Base-by-base conservation (phyloP, 352 stramenopile genomes). In the Phytopythium litorale region DNA sequence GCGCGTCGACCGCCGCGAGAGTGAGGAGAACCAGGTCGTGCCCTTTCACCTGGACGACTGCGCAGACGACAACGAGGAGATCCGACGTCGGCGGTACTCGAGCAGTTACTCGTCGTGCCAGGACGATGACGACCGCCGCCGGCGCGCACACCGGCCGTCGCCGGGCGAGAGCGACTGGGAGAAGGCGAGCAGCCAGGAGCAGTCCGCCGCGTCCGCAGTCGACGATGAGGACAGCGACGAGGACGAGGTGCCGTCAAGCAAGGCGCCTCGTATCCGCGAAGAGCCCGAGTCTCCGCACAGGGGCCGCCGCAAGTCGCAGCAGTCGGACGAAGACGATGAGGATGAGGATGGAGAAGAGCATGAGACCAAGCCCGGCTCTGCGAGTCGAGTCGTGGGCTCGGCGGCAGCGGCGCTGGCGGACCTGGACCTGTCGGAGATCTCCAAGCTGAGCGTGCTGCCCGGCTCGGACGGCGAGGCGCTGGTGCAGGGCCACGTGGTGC, bases 361-460 rank as follows among this genome's bases (percentile, higher is more conserved):
- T 11, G 63, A 53, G 33, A 65, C 48, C n/a, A 70, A 62, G 52
- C 68, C 21, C 42, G 28, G 28, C 28, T 7, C 28, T 32, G 28
- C 28, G 3, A 32, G 28, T 32, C 28, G 28, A 32, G 28, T 59
- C 13, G 45, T 50, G 1, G 37, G 23, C 13, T 19, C 55, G 3
- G 9, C 66, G 13, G 30, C 64, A 1, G n/a, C 32, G 18, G 61
- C 62, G 33, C 45, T 38, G 51, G 23, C 62, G 12, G 64, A 23
- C 18, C 64, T 88, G 33, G 85, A 96, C 50, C 53, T 85, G 56
- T 78, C 67, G 30, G 66, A 59, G 19, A 84, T 76, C 55, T 98
- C 63, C 50, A 98, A 84, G 87, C 91, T 85, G 63, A 81, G 74
- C 40, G 81, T 78, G 43, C 96, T 72, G 52, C 74, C 72, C 16